Base-by-base conservation (phyloP, 2,329 filamentous ascomycete species). In the Venturia pyrina region DNA sequence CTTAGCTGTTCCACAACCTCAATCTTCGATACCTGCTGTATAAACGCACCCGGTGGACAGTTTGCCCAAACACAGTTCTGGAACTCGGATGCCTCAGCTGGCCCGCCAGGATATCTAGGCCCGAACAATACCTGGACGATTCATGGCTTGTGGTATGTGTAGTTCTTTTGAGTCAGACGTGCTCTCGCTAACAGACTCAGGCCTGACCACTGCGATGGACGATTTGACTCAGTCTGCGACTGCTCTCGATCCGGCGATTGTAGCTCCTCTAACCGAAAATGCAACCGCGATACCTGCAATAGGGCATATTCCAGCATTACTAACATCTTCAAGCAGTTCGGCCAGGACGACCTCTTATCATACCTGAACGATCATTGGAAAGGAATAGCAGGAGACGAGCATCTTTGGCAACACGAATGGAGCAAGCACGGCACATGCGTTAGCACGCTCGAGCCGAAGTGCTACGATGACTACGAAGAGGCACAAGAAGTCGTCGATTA, bases 381-480 rank as follows among this genome's bases (percentile, higher is more conserved):
- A 40, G 70, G 70, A 7, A 67, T 60, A 44, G 44, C 67, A 34
- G 66, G 62, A 6, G 64, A 67, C n/a, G 66, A 67, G 64, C 41
- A 62, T 50, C 57, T 67, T 5, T 66, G 64, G 63, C 64, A 67
- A 19, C 60, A 71, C 40, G 69, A 72, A 48, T 71, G 70, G 68
- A 66, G 65, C 64, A 72, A 72, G 69, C 70, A 71, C 53, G 71
- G 71, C 8, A 72, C 71, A 11, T 72, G 71, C 64, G 69, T 71
- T 37, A 69, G 66, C 50, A 71, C 71, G 3, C 60, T 72, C 34
- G 67, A 70, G 13, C 70, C 71, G 13, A 53, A 62, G n/a, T 72
- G 70, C 65, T 72, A 69, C 65, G 65, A 50, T 19, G 40, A 67
- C 32, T 71, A 72, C 66, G 61, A 57, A 11, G 60, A 64, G 44